A percentile compares a stretch with the other conserved stretches of the same genome.
phyloP scores from a whole-genome alignment of 1,284 basidiomycete species.

The Cryptococcus sp. region DNA sequence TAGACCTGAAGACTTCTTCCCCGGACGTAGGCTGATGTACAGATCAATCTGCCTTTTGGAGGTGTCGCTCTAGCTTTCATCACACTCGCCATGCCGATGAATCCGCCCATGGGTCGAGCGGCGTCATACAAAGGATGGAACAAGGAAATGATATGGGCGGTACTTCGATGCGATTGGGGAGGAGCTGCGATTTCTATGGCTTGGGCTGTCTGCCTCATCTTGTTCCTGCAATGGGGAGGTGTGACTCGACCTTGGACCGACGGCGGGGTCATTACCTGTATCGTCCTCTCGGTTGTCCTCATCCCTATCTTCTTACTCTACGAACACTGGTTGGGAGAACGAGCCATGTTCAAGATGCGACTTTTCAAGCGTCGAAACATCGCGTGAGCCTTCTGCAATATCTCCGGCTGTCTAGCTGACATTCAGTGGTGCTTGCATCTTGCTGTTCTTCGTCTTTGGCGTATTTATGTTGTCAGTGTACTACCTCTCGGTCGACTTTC shows the following conservation, averaged over 20 bases:
- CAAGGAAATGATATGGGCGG: constrained; percentile 5
- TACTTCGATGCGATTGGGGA: constrained; percentile 40
- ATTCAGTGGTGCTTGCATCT: neutral
- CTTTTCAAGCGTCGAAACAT: constrained; percentile 42
- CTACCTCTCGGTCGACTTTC: constrained; percentile 38
- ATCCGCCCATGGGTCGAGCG: constrained; percentile 36
- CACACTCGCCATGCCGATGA: constrained; percentile 27
- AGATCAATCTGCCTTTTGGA: constrained; percentile 47
- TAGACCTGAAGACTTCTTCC: neutral
- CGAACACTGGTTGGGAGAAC: constrained; percentile 43
- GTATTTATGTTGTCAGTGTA: constrained; percentile 42
- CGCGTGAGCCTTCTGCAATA: constrained; percentile 15
- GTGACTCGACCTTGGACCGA: constrained; percentile 42
- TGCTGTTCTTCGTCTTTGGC: constrained; percentile 20
- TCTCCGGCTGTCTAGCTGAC: neutral
- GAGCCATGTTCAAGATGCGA: constrained; percentile 45
- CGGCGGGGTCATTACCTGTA: constrained; percentile 41
- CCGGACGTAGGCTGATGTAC: constrained; percentile 17
- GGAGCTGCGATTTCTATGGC: constrained; percentile 36
- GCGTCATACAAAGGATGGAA: constrained; percentile 37
- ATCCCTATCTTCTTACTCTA: constrained; percentile 37
- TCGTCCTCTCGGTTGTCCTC: constrained; percentile 43
- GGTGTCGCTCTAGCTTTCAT: constrained; percentile 36
- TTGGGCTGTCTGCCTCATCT: constrained; percentile 35
- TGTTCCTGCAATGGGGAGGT: constrained; percentile 44